Percentiles rank a stretch among this genome's conserved stretches.
phyloP scores from a whole-genome alignment of 2,329 filamentous ascomycete genomes.

The Diaporthe destruens region DNA sequence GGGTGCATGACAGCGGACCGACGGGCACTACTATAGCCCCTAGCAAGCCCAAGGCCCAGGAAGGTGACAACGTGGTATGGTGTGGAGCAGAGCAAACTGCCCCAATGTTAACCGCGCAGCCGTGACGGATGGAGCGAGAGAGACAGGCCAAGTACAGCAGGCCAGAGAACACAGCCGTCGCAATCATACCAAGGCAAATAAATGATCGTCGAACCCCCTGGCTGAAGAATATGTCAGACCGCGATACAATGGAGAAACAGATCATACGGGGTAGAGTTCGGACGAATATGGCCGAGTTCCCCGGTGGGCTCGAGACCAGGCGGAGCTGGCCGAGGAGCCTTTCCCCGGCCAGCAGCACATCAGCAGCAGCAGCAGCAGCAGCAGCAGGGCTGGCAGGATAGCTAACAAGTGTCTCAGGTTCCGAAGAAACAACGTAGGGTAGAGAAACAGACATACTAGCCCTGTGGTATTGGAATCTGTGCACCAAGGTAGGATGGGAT shows the following conservation, averaged over 20 bases:
- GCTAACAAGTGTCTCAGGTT: neutral
- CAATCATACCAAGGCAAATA: neutral
- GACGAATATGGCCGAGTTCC: neutral
- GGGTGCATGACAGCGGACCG: slow-evolving; percentile 16
- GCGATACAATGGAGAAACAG: neutral
- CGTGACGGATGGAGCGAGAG: too few relatives aligned
- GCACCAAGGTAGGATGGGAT: neutral
- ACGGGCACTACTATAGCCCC: slow-evolving; percentile 26
- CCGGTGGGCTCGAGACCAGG: neutral
- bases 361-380: too few relatives aligned
- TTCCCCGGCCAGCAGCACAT: neutral
- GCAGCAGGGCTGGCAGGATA: too few relatives aligned
- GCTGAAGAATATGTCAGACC: neutral
- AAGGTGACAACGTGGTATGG: neutral
- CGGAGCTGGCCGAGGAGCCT: slow-evolving; percentile 7
- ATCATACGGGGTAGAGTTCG: neutral
- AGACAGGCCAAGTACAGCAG: neutral
- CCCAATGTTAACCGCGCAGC: slow-evolving; percentile 22
- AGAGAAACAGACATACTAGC: neutral
- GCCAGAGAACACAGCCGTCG: neutral
- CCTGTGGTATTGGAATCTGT: neutral
- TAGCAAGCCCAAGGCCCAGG: neutral
- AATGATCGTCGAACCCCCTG: too few relatives aligned
- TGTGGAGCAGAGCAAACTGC: slow-evolving; percentile 6
- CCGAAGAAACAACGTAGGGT: neutral